Evolutionary conservation across 306 rosid species (phyloP), one percentile per base, ranked within the genome.

Genomic region (Malus fusca): DNA sequence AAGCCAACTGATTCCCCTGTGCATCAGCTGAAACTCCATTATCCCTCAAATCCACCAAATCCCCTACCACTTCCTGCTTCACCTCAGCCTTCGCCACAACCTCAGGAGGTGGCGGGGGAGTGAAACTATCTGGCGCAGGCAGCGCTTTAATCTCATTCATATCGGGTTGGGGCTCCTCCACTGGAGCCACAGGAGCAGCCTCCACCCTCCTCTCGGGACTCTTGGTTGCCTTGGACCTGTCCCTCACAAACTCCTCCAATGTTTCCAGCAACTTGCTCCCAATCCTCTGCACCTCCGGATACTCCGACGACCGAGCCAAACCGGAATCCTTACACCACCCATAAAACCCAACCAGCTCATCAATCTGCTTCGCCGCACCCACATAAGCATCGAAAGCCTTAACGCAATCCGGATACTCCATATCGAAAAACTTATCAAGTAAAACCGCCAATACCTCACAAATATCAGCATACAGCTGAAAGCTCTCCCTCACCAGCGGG

Each of bases 361-460:
- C 99, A 61, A 95, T 92, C 87, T 92, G 97, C 84, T 95, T 92
- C 1, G 99, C 97, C n/a, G 93, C 87, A 77, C 96, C 85, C 13
- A 94, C 91, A 78, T 95, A 92, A 56, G 97, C 96, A 75, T 95
- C 99, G 75, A 89, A 89, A 4, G 99, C 93, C 92, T 95, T 95
- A 1, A 89, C 96, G 18, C 97, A 88, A 72, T 95, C 99, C 2
- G 93, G 65, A n/a, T 90, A 88, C 81, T 95, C 99, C 97, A 92
- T 89, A 55, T 92, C 99, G 76, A 95, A 95, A 85, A 95, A 95
- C 70, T 88, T 95, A 37, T 95, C 99, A 11, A 95, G 96, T 80
- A 95, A 75, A 73, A 95, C 89, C 13, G 99, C 97, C 83, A 95
- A 77, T 72, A 85, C 97, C 85, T 95, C 97, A 22, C 99, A 95